These are phyloP conservation scores for Cladophialophora immunda DNA, from an alignment of 2,329 filamentous ascomycete species.

Conservation along the genomic window DNA sequence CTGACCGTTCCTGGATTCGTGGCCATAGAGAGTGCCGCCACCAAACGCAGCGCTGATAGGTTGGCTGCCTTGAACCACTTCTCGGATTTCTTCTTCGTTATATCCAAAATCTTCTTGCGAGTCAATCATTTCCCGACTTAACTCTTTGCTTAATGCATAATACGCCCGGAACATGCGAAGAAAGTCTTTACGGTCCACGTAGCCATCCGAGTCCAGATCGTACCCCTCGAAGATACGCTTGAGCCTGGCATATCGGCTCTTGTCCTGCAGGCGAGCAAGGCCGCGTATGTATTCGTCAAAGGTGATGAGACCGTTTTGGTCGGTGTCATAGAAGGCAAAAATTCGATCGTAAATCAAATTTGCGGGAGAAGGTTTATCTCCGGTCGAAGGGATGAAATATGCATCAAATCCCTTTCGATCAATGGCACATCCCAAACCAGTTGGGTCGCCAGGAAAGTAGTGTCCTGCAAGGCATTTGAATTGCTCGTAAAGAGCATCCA, in stretches of 20 bases:
- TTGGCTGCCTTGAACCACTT: slow-evolving; percentile 77
- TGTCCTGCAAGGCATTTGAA: slow-evolving; percentile 93
- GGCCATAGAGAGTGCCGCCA: slow-evolving; percentile 70
- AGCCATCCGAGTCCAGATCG: slow-evolving; percentile 88
- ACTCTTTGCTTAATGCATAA: slow-evolving; percentile 87
- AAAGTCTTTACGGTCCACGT: slow-evolving; percentile 84
- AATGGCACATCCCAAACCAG: slow-evolving; percentile 80
- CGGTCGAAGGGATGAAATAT: slow-evolving; percentile 85
- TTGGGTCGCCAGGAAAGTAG: slow-evolving; percentile 82
- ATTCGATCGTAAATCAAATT: slow-evolving; percentile 96
- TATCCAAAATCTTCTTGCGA: slow-evolving; percentile 80
- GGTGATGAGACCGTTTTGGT: slow-evolving; percentile 86
- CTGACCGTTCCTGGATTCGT: slow-evolving; percentile 68
- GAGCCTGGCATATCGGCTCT: slow-evolving; percentile 69
- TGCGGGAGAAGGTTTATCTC: slow-evolving; percentile 77
- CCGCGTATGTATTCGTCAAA: slow-evolving; percentile 92
- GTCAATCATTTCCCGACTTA: slow-evolving; percentile 83
- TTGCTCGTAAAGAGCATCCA: slow-evolving; percentile 96
- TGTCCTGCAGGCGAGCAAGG: slow-evolving; percentile 70
- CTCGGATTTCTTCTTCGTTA: slow-evolving; percentile 76
- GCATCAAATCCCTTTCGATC: slow-evolving; percentile 92
- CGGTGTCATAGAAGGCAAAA: slow-evolving; percentile 95
- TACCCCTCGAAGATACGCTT: slow-evolving; percentile 84
- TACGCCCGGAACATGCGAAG: slow-evolving; percentile 91
- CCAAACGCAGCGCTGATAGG: slow-evolving; percentile 82